phyloP scores from a whole-genome alignment of 345 rosid species.

The Aurinia saxatilis region DNA sequence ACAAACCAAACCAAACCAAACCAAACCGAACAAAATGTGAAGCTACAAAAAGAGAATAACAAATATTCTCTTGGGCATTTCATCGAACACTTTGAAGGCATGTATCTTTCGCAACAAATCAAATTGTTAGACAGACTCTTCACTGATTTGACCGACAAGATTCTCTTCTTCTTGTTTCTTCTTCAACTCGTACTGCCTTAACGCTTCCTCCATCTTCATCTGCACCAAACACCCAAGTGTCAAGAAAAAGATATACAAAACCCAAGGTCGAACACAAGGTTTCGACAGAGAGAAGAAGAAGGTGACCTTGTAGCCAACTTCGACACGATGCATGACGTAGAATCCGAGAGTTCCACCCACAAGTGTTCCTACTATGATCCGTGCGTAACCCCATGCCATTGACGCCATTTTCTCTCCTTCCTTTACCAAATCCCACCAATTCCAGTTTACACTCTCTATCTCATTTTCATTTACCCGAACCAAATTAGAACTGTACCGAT shows the following conservation, averaged over 20 bases:
- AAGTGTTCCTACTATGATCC: slow-evolving; percentile 76
- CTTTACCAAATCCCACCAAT: background rate
- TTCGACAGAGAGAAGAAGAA: background rate
- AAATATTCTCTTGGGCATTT: slow-evolving; percentile 11
- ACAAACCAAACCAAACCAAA: background rate
- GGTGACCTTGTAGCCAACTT: slow-evolving; percentile 62
- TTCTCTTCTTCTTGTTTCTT: slow-evolving; percentile 34
- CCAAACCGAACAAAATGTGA: background rate
- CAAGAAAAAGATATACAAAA: background rate
- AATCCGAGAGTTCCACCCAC: slow-evolving; percentile 72
- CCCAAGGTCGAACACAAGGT: background rate
- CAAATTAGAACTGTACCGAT: background rate
- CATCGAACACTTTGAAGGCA: slow-evolving; percentile 27
- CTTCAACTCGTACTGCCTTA: slow-evolving; percentile 52
- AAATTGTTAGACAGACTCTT: background rate
- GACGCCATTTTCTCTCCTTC: slow-evolving; percentile 36
- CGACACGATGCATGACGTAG: slow-evolving; percentile 81
- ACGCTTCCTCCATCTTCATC: slow-evolving; percentile 76
- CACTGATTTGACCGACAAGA: slow-evolving; percentile 9
- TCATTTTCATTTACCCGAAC: background rate
- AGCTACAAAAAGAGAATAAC: background rate
- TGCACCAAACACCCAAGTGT: slow-evolving; percentile 15
- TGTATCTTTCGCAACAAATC: background rate
- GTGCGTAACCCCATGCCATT: slow-evolving; percentile 55
- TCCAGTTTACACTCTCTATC: background rate